Evolutionary conservation across 2,329 filamentous ascomycete genomes (phyloP).

Genomic region (Botryosphaeria dothidea): DNA sequence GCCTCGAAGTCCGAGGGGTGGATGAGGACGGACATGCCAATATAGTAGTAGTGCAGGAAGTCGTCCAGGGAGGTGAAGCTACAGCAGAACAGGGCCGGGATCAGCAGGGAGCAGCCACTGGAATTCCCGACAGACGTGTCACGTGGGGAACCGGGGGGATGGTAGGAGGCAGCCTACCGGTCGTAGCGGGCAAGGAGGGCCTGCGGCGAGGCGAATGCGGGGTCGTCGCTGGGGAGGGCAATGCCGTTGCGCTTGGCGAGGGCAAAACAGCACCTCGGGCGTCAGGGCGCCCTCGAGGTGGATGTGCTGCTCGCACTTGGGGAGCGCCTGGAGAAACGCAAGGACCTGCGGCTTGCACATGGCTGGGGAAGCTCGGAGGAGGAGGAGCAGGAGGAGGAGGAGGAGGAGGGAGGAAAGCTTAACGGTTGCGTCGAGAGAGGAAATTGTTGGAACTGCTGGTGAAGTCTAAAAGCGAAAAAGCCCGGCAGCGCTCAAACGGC

Average conservation of each 20-base stretch:
- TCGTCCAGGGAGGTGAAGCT: conserved; percentile 71
- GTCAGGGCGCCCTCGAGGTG: conserved; percentile 77
- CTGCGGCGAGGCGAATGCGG: conserved; percentile 62
- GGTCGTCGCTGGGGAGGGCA: conserved; percentile 56
- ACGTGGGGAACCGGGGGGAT: conserved; percentile 6
- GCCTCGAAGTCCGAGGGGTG: conserved; percentile 69
- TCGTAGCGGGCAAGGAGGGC: conserved; percentile 65
- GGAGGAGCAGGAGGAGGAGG: background rate
- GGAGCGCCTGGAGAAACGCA: conserved; percentile 64
- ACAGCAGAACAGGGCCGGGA: conserved; percentile 47
- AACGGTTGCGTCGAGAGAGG: background rate
- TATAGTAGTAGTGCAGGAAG: conserved; percentile 78
- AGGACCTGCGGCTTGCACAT: conserved; percentile 62
- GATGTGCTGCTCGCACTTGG: conserved; percentile 81
- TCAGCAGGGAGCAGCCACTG: background rate
- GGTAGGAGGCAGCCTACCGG: conserved; percentile 25
- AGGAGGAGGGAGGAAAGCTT: background rate
- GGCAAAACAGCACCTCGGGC: conserved; percentile 66
- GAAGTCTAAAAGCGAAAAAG: background rate
- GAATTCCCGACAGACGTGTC: background rate
- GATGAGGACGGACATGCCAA: conserved; percentile 70
- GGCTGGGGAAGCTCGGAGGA: background rate
- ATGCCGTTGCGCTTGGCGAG: conserved; percentile 69
- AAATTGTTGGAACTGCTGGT: background rate
- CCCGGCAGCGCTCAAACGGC: background rate